Evolutionary conservation across 2,329 filamentous ascomycete genomes (phyloP), one percentile per base, ranked within the genome.

Genomic region (Sclerotinia borealis): DNA sequence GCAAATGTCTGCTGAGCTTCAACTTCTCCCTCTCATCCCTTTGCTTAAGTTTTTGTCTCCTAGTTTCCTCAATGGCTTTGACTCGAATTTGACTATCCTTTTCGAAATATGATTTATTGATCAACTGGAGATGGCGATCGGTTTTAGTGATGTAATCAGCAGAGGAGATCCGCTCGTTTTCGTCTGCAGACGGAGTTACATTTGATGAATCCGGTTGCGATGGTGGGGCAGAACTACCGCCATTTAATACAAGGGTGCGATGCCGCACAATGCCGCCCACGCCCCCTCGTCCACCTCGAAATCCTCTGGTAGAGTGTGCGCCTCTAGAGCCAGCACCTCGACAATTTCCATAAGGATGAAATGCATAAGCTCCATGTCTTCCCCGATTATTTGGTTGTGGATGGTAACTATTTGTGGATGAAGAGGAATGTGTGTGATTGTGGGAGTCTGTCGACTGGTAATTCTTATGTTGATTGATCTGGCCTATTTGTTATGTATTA

Each of bases 401-500:
- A 68, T 66, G 65, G 52, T 68, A 65, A 43, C 43, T 63, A 19
- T 54, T 67, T 31, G 60, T 27, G 43, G 52, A 50, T 25, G 61
- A 64, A 58, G 61, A 61, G 36, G 61, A 65, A 54, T 34, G 60
- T 45, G 43, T 63, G 29, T 67, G 69, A 17, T 66, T 60, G 36
- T 66, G 66, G 27, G 68, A 54, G 45, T 68, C 79, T 39, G 79
- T 74, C 19, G 49, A 64, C 68, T 84, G 81, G 67, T 87, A 83
- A 67, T 84, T 90, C 75, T 90, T 92, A 78, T 90, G 87, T 59
- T 87, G 85, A 74, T 92, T 92, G 73, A 95, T 93, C 76, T 90
- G 88, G 69, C 89, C 89, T 92, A 68, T 11, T 29, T 17, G 37
- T 22, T 31, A 49, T 67, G 55, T 49, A 61, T 56, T 49, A 63